Conservation (phyloP, 345 rosid genomes). For the Brassica juncea region DNA sequence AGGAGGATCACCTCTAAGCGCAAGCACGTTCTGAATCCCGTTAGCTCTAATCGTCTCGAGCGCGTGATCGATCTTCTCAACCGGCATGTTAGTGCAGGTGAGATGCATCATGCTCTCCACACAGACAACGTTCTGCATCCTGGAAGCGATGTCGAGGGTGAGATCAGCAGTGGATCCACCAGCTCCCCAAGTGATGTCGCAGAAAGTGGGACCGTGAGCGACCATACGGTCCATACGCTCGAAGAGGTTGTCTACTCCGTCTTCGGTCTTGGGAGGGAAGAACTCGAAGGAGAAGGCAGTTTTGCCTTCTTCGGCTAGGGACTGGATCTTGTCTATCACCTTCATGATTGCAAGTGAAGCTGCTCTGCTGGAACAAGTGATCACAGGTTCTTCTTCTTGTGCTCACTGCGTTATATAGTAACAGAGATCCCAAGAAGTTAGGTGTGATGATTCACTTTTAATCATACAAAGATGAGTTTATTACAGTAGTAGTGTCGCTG, state of each 20-base stretch:
- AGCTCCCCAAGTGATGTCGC: slow-evolving; percentile 99
- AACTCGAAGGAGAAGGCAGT: slow-evolving; percentile 94
- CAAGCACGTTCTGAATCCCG: slow-evolving; percentile 96
- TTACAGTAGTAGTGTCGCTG: slow-evolving; percentile 20
- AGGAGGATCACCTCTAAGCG: slow-evolving; percentile 98
- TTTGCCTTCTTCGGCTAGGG: slow-evolving; percentile 40
- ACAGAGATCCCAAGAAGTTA: slow-evolving; percentile 11
- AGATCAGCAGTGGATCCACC: slow-evolving; percentile 98
- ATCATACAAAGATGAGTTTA: not conserved
- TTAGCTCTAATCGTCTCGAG: slow-evolving; percentile 75
- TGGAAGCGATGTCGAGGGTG: slow-evolving; percentile 84
- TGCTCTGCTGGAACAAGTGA: not conserved
- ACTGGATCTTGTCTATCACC: slow-evolving; percentile 82
- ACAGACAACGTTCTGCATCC: slow-evolving; percentile 94
- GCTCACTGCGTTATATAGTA: slow-evolving; percentile 30
- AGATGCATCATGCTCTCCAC: slow-evolving; percentile 99
- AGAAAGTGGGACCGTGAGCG: slow-evolving; percentile 78
- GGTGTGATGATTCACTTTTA: not conserved
- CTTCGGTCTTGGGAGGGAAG: slow-evolving; percentile 98
- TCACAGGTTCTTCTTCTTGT: not conserved
- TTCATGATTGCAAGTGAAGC: slow-evolving; percentile 41
- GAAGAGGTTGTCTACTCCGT: slow-evolving; percentile 94
- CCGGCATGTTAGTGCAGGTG: slow-evolving; percentile 97
- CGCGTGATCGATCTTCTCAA: slow-evolving; percentile 91
- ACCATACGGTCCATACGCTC: slow-evolving; percentile 99